Percentiles rank a stretch among this genome's conserved stretches.
Conservation (phyloP, 163 green algal genomes). For the Scenedesmus sp. region DNA sequence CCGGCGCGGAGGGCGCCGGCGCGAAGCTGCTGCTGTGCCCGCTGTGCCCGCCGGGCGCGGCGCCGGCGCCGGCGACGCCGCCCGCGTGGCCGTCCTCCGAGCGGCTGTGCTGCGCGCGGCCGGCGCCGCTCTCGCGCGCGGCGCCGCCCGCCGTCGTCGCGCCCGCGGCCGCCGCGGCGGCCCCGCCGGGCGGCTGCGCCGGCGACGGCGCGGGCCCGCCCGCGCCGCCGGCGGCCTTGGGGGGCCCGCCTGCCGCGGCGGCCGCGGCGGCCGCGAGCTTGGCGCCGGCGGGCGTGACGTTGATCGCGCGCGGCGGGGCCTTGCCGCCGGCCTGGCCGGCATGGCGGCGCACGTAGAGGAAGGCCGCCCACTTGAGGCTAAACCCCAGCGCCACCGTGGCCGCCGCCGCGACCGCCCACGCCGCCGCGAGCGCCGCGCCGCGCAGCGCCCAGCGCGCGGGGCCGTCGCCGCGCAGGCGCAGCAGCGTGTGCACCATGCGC, state of each 20-base stretch:
- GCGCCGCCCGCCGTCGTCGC: neutral
- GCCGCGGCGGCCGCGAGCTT: neutral
- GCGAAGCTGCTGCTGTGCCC: too few relatives aligned
- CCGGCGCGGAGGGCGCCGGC: too few relatives aligned
- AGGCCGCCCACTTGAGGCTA: conserved; percentile 8
- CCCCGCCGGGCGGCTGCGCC: too few relatives aligned
- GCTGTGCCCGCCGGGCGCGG: too few relatives aligned
- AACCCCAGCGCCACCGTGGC: conserved; percentile 7
- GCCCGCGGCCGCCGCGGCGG: neutral
- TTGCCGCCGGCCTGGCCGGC: conserved; percentile 6
- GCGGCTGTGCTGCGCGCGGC: too few relatives aligned
- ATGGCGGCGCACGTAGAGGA: conserved; percentile 23
- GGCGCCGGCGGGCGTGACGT: conserved; percentile 14
- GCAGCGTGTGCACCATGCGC: conserved; percentile 64
- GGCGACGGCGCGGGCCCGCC: neutral
- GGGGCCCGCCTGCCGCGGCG: neutral
- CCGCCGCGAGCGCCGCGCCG: neutral
- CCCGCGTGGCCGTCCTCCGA: too few relatives aligned
- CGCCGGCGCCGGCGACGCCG: too few relatives aligned
- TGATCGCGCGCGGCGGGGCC: conserved; percentile 22
- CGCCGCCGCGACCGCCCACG: conserved; percentile 5
- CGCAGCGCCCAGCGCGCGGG: neutral
- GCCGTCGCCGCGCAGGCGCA: conserved; percentile 38
- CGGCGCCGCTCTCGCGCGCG: too few relatives aligned
- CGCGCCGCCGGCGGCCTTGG: neutral